Percentiles rank a stretch among this genome's conserved stretches.
These are phyloP conservation scores for Ceratobasidium sp. DNA, from an alignment of 1,284 basidiomycete genomes.

Conservation along the genomic window DNA sequence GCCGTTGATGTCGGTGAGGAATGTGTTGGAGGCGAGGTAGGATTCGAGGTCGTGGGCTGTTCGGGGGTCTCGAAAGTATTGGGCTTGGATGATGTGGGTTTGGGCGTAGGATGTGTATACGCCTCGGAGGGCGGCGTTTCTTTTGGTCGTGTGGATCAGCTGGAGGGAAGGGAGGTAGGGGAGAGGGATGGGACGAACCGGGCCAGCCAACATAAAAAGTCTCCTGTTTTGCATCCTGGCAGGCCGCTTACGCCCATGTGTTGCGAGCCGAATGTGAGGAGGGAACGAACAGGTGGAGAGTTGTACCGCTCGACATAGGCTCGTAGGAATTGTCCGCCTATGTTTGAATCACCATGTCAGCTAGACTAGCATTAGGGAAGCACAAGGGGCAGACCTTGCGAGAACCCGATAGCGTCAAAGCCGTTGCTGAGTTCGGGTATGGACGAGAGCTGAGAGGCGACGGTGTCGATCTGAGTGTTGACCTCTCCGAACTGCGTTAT, in stretches of 20 bases:
- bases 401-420: constrained; percentile 92
- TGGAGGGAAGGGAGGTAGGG: not conserved
- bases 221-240: constrained; percentile 72
- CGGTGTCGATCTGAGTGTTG: constrained; percentile 71
- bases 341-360: too few relatives aligned
- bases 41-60: constrained; percentile 59
- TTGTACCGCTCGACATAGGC: constrained; percentile 90
- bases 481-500: constrained; percentile 76
- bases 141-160: not conserved
- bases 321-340: constrained; percentile 86
- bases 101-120: constrained; percentile 89
- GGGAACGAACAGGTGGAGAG: constrained; percentile 76
- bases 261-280: constrained; percentile 88
- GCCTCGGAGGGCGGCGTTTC: constrained; percentile 63
- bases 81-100: constrained; percentile 83
- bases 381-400: too few relatives aligned
- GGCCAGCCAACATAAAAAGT: constrained; percentile 79
- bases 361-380: too few relatives aligned
- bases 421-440: constrained; percentile 76
- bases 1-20: constrained; percentile 79
- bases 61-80: constrained; percentile 91
- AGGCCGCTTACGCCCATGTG: constrained; percentile 87
- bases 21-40: constrained; percentile 75
- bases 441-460: constrained; percentile 69
- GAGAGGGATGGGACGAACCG: constrained; percentile 54